Base-by-base conservation (phyloP, 768 basidiomycete species). In the Hydnomerulius pinastri region DNA sequence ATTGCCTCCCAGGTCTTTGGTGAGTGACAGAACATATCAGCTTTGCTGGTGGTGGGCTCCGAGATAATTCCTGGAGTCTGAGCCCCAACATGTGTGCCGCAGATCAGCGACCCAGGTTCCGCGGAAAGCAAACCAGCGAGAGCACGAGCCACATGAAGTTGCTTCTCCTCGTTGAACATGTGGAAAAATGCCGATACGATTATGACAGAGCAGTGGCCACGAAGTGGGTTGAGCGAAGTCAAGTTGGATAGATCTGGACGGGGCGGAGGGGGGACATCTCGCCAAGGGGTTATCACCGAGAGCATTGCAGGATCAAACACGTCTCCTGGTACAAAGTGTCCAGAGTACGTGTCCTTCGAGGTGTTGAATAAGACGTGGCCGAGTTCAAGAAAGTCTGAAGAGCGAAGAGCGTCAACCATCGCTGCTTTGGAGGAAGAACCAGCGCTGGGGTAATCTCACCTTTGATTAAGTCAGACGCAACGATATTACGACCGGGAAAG, bases 311-410 rank as follows among this genome's bases (percentile, higher is more conserved):
- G 60, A 50, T 82, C 74, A 45, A 85, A 77, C 0, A 67, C 71
- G 54, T 85, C 77, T 1, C 83, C 83, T 10, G 71, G 62, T 17
- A 85, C 46, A 61, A 85, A 85, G 0, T 70, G 61, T 0, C 72
- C 78, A 2, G 79, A 77, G 63, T 80, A 84, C 0, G 73, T 69
- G 27, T 75, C 71, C 0, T 76, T 73, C 0, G 75, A 78, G 2
- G 76, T 72, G 45, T 63, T 73, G 69, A 83, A 86, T 13, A 85
- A 65, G 37, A 78, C 72, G 56, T 84, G 81, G 1, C 82, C 82
- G 6, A 75, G 68, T 3, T 78, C 69, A 81, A 81, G 83, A 55
- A 79, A 83, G 3, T 64, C 81, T 82, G 45, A 13, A 32, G 13
- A 4, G n/a, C 29, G 35, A 25, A 7, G 11, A 27, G 10, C 24